phyloP scores from a whole-genome alignment of 768 basidiomycete species.

The Crucibulum laeve region DNA sequence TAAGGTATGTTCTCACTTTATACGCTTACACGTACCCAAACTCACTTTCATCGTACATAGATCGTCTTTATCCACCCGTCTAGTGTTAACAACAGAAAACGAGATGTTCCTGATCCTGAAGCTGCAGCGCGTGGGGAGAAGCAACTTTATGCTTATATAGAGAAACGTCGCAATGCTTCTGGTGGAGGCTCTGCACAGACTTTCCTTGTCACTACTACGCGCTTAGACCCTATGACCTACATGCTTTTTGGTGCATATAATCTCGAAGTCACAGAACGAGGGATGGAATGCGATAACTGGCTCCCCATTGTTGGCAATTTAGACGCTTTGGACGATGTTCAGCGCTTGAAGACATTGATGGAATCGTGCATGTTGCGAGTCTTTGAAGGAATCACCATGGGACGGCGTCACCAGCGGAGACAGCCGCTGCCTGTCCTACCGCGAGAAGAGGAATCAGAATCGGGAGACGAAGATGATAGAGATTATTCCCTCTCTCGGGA shows the following conservation, averaged over 20 bases:
- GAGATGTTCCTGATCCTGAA: constrained; percentile 26
- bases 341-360: constrained; percentile 72
- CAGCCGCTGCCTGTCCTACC: constrained; percentile 27
- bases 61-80: constrained; percentile 76
- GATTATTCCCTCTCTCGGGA: constrained; percentile 55
- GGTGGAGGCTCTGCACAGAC: constrained; percentile 49
- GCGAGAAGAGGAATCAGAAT: constrained; percentile 44
- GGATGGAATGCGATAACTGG: constrained; percentile 89
- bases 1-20: constrained; percentile 50
- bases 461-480: constrained; percentile 45
- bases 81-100: constrained; percentile 78
- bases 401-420: constrained; percentile 28
- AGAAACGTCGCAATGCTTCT: constrained; percentile 78
- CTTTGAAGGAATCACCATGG: constrained; percentile 75
- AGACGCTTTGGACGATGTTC: constrained; percentile 77
- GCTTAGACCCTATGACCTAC: constrained; percentile 84
- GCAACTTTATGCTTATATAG: constrained; percentile 76
- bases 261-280: constrained; percentile 62
- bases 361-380: constrained; percentile 86
- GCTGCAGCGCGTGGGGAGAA: constrained; percentile 41
- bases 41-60: constrained; percentile 30
- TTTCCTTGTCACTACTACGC: constrained; percentile 76
- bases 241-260: constrained; percentile 88
- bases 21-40: constrained; percentile 6
- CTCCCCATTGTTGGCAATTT: constrained; percentile 75